phyloP scores from a whole-genome alignment of 306 rosid species.

The Quercus bicolor region DNA sequence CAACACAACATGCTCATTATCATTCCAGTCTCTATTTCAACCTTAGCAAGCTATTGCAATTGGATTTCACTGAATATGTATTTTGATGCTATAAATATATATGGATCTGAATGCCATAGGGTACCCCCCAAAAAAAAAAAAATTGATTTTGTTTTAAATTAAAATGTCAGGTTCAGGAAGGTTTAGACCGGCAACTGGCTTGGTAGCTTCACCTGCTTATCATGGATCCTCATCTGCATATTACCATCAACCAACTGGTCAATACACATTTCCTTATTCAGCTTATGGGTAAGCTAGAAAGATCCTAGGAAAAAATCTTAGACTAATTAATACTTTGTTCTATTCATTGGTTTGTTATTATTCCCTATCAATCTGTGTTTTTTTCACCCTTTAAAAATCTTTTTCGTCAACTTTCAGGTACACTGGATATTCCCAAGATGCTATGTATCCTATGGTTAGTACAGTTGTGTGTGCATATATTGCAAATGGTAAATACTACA shows the following conservation, averaged over 20 bases:
- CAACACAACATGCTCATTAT: background rate
- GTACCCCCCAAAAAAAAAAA: background rate
- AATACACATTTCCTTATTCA: conserved; percentile 77
- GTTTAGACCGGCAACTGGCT: conserved; percentile 63
- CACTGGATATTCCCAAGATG: conserved; percentile 80
- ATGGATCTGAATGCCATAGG: conserved; percentile 12
- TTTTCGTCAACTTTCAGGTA: conserved; percentile 41
- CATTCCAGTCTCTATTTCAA: background rate
- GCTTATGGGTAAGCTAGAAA: conserved; percentile 61
- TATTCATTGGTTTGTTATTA: background rate
- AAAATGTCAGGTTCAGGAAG: conserved; percentile 43
- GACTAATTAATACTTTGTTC: background rate
- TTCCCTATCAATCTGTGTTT: background rate
- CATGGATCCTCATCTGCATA: conserved; percentile 67
- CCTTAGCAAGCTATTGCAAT: background rate
- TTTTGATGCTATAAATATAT: background rate
- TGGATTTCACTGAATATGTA: background rate
- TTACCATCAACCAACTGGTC: conserved; percentile 64
- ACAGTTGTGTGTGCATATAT: background rate
- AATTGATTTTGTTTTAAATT: conserved; percentile 1
- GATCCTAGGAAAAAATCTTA: background rate
- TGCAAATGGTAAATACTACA: background rate
- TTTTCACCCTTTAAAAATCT: background rate
- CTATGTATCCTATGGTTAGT: conserved; percentile 63
- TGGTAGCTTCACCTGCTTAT: conserved; percentile 57